Evolutionary conservation across 2,329 filamentous ascomycete species (phyloP).

Genomic region (Hypoxylon sp.): DNA sequence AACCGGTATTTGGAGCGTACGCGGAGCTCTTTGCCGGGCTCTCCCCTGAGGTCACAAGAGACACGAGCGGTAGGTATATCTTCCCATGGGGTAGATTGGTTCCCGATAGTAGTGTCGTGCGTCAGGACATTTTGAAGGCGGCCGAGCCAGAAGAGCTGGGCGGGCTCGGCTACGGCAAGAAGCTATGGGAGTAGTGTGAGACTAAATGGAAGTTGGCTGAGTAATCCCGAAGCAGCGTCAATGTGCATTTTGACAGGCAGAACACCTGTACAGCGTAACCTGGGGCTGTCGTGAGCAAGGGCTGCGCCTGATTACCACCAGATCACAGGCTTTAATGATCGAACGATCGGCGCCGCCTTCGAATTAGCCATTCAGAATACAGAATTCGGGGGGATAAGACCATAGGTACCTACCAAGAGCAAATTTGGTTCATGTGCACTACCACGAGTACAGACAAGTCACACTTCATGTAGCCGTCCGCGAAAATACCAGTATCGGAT

Average conservation of each 20-base stretch:
- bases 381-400: no score
- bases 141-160: constrained; percentile 21
- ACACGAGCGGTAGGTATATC: constrained; percentile 39
- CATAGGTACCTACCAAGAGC: no score
- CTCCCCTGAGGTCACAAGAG: constrained; percentile 43
- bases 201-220: constrained; percentile 25
- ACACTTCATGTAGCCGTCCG: background rate
- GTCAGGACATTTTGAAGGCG: constrained; percentile 32
- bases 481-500: background rate
- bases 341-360: no score
- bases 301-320: background rate
- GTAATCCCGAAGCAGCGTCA: background rate
- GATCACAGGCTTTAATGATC: no score
- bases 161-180: constrained; percentile 30
- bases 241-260: background rate
- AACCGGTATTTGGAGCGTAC: constrained; percentile 42
- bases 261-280: background rate
- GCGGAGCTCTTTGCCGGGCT: constrained; percentile 43
- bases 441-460: background rate
- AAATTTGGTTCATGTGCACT: no score
- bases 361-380: no score
- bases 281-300: constrained; percentile 10
- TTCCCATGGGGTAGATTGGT: constrained; percentile 44
- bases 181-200: constrained; percentile 38
- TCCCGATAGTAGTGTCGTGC: constrained; percentile 29